phyloP scores from a whole-genome alignment of 768 basidiomycete genomes.

The Lyophyllum decastes region DNA sequence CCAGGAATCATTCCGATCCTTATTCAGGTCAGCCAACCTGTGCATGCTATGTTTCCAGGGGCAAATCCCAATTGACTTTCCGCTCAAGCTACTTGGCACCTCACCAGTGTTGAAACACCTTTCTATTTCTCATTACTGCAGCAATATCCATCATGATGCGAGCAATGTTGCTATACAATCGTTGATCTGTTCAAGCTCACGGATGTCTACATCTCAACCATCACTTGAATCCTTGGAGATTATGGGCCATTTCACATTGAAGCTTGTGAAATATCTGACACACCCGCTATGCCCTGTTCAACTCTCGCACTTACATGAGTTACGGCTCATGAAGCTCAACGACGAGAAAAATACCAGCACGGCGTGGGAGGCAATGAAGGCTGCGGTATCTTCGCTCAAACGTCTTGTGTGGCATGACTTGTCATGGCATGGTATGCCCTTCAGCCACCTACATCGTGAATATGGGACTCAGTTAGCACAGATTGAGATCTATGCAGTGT shows the following conservation, averaged over 20 bases:
- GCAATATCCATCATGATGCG: background rate
- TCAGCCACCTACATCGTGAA: background rate
- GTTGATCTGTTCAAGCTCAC: background rate
- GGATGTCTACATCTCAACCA: background rate
- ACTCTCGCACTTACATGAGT: background rate
- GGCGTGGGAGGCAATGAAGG: background rate
- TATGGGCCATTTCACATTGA: background rate
- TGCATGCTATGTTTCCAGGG: background rate
- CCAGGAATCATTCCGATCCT: background rate
- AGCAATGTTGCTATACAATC: background rate
- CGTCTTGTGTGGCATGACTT: background rate
- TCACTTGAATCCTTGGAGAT: background rate
- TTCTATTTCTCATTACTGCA: background rate
- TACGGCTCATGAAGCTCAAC: background rate
- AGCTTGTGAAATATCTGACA: background rate
- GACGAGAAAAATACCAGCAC: background rate
- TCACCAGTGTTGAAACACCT: background rate
- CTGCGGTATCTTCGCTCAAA: background rate
- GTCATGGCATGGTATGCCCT: background rate
- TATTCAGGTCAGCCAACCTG: background rate
- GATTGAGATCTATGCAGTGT: background rate
- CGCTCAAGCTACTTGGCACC: background rate
- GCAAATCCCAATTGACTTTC: background rate
- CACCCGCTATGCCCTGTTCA: background rate
- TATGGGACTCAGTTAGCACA: background rate